Conservation (phyloP, 306 rosid genomes). For the peach (Prunus persica) region Prunus_persica_NCBIv2 NC_034011.1:20838001-20838500, state of each 20-base stretch:
- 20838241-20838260: constrained; percentile 54
- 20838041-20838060: neutral
- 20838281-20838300: constrained; percentile 48
- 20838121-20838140: neutral
- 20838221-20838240: constrained; percentile 46
- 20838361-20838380: constrained; percentile 23
- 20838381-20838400: constrained; percentile 11
- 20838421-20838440: constrained; percentile 53
- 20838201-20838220: constrained; percentile 49
- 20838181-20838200: constrained; percentile 38
- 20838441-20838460: constrained; percentile 38
- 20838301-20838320: constrained; percentile 46
- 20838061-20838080: neutral
- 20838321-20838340: constrained; percentile 57
- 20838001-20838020: neutral
- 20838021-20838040: neutral
- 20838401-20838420: constrained; percentile 35
- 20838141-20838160: neutral
- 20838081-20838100: neutral
- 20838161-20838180: neutral
- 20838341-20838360: constrained; percentile 45
- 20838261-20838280: constrained; percentile 52
- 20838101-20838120: neutral
- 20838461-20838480: constrained; percentile 2
- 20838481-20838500: neutral